Evolutionary conservation across 345 rosid genomes (phyloP).

Genomic region (Adansonia digitata): DNA sequence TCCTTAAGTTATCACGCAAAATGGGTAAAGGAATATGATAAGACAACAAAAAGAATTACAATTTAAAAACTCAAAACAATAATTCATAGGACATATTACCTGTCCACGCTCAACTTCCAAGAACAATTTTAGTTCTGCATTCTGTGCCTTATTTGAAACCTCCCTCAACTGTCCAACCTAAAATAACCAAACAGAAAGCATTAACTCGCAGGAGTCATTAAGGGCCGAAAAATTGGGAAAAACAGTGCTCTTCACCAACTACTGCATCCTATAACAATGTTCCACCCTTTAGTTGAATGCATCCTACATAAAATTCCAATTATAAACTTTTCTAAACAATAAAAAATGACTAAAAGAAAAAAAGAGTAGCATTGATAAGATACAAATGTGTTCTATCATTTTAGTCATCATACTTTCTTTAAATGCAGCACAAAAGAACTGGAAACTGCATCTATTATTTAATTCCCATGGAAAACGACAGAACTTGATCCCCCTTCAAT

Average conservation of each 20-base stretch:
- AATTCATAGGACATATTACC: slow-evolving; percentile 37
- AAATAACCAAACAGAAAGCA: slow-evolving; percentile 10
- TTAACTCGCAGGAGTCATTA: not conserved
- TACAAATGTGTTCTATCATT: not conserved
- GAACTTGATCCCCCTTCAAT: not conserved
- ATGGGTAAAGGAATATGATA: not conserved
- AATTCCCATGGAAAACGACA: not conserved
- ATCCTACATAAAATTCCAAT: not conserved
- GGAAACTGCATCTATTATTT: not conserved
- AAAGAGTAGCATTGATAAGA: not conserved
- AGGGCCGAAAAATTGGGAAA: not conserved
- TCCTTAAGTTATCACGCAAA: slow-evolving; percentile 43
- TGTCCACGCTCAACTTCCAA: slow-evolving; percentile 80
- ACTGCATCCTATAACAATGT: not conserved
- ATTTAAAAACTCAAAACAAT: not conserved
- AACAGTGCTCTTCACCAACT: not conserved
- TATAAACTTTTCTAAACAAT: not conserved
- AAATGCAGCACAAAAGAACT: not conserved
- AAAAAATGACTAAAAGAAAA: not conserved
- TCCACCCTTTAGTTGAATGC: not conserved
- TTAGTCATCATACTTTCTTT: not conserved
- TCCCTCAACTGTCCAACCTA: slow-evolving; percentile 96
- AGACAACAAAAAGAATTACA: not conserved
- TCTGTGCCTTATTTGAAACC: slow-evolving; percentile 64
- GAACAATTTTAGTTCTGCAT: slow-evolving; percentile 81